Conservation (phyloP, 345 rosid genomes). For the Rhizophora mangle region DNA sequence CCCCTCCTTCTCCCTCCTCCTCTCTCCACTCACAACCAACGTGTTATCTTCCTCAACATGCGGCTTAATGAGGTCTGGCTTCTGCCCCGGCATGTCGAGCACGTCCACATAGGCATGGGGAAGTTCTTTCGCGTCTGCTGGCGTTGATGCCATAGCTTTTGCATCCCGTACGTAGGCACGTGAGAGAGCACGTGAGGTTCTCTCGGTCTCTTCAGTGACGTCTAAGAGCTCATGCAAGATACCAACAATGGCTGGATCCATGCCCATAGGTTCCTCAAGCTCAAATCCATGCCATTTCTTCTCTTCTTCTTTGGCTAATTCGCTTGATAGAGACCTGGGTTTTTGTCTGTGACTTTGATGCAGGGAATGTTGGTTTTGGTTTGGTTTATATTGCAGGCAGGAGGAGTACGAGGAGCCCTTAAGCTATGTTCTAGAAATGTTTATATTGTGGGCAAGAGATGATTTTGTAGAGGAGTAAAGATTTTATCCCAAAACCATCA, state of each 20-base stretch:
- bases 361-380: not conserved
- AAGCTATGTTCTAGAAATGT: too few relatives aligned
- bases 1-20: conserved; percentile 16
- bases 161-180: conserved; percentile 17
- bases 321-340: not conserved
- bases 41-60: conserved; percentile 3
- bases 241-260: conserved; percentile 1
- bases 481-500: too few relatives aligned
- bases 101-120: conserved; percentile 10
- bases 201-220: not conserved
- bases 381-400: not conserved
- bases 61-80: conserved; percentile 13
- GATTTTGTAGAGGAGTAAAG: too few relatives aligned
- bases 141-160: conserved; percentile 16
- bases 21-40: conserved; percentile 11
- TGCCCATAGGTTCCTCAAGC: conserved; percentile 7
- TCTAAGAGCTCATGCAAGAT: conserved; percentile 1
- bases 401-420: too few relatives aligned
- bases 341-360: not conserved
- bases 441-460: too few relatives aligned
- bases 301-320: too few relatives aligned
- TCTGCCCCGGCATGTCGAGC: conserved; percentile 24
- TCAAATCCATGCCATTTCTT: not conserved
- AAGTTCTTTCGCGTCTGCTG: conserved; percentile 18
- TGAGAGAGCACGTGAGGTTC: not conserved